Conservation (phyloP, 2,329 filamentous ascomycete species). For the Pestalotiopsis sp. region DNA sequence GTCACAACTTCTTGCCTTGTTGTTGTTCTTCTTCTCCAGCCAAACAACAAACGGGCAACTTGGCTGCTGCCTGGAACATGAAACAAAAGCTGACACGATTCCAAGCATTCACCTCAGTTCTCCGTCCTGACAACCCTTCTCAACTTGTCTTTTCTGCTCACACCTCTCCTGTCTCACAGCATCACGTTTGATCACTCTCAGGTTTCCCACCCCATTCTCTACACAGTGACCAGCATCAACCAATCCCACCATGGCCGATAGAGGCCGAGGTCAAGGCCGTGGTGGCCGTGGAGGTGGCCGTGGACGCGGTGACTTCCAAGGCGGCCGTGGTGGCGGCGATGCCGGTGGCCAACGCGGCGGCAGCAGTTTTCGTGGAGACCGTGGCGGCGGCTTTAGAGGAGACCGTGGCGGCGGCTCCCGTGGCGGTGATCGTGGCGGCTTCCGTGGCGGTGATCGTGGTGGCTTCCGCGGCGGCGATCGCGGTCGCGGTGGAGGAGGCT, state of each 20-base stretch:
- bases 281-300: constrained; percentile 10
- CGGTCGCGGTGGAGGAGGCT: constrained; percentile 21
- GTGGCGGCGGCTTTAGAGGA: constrained; percentile 4
- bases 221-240: neutral
- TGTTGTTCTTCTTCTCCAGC: too few species aligned
- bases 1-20: too few species aligned
- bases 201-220: neutral
- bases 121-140: neutral
- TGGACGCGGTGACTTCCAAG: constrained; percentile 7
- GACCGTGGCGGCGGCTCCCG: constrained; percentile 16
- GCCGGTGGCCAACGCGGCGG: neutral
- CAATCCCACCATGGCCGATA: neutral
- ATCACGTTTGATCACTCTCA: neutral
- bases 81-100: too few species aligned
- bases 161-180: neutral
- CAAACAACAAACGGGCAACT: too few species aligned
- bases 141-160: neutral
- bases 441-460: constrained; percentile 16
- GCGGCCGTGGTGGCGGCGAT: constrained; percentile 8
- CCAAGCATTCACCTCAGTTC: neutral
- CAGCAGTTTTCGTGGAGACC: constrained; percentile 3
- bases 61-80: too few species aligned
- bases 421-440: constrained; percentile 17
- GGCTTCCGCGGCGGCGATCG: constrained; percentile 12
- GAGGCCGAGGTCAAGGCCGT: constrained; percentile 8